Conservation (phyloP, 106 monocot species). For the Platanthera zijinensis region DNA sequence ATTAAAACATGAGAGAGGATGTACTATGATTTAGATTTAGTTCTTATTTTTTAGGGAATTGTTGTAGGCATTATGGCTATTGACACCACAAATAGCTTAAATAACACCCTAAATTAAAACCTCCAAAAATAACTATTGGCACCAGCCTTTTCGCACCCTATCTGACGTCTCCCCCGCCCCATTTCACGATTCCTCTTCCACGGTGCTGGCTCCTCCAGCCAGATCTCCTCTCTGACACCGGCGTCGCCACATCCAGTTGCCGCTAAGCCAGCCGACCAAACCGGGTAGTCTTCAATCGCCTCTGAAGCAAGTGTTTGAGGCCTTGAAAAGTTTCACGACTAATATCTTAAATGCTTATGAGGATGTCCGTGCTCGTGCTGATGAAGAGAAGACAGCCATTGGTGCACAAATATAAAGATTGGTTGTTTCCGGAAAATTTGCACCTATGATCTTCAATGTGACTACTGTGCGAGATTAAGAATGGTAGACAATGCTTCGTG, state of each 20-base stretch:
- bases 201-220: no score
- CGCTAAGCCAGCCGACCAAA: neutral
- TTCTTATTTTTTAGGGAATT: neutral
- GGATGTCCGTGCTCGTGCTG: conserved; percentile 28
- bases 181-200: no score
- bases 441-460: neutral
- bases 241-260: neutral
- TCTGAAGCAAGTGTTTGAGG: no score
- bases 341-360: no score
- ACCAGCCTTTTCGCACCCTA: no score
- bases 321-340: no score
- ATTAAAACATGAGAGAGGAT: neutral
- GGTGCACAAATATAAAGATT: neutral
- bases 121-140: no score
- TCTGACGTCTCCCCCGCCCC: no score
- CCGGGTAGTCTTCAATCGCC: conserved; percentile 31
- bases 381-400: conserved; percentile 41
- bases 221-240: no score
- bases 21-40: neutral
- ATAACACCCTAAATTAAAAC: no score
- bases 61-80: no score
- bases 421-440: neutral
- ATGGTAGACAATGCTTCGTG: neutral
- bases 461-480: neutral
- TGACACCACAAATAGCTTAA: no score